Evolutionary conservation across 1,284 basidiomycete genomes (phyloP), one percentile per base, ranked within the genome.

Genomic region (Hemileccinum hortonii): DNA sequence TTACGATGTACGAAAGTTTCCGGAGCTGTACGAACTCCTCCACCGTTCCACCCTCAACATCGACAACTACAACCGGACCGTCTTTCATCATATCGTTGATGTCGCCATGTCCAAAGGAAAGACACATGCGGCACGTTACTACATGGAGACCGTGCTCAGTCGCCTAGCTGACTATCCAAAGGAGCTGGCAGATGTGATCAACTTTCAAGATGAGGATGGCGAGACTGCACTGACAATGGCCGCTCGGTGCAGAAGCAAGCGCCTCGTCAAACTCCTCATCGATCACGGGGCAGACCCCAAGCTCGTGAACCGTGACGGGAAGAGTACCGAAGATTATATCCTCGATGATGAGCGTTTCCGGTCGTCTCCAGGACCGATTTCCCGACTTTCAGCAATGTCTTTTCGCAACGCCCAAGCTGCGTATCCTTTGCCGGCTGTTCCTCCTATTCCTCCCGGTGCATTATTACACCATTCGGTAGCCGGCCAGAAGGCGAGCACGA

Each of bases 171-270:
- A 98, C 66, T 99, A 94, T 72, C 95, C 96, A 3, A 90, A 92
- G 62, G 97, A 99, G 71, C 77, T 99, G 16, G 93, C 94, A 35
- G 97, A 99, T 67, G 94, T 99, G 46, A 93, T 99, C 73, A 99
- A 99, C 69, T 99, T 99, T 72, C 97, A 97, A 70, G 97, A 99
- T 69, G 94, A 98, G 67, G 97, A 99, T 61, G 96, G 96, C 32
- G 97, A 99, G 75, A 98, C 97, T 14, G 94, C 97, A 11, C 74
- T 99, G 53, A 99, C 97, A 1, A 86, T 99, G 79, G 96, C 97
- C 22, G 97, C 97, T 6, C 82, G 97, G 35, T 98, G 96, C 63
- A 79, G 97, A 52, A 95, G 92, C 70, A 97, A 98, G 73, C 86
- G 95, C n/a, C 81, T 99, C 16, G 95, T 99, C 60, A 96, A 96